Base-by-base conservation (phyloP, 179 eudicot genomes). In the Carnegiea gigantea region DNA sequence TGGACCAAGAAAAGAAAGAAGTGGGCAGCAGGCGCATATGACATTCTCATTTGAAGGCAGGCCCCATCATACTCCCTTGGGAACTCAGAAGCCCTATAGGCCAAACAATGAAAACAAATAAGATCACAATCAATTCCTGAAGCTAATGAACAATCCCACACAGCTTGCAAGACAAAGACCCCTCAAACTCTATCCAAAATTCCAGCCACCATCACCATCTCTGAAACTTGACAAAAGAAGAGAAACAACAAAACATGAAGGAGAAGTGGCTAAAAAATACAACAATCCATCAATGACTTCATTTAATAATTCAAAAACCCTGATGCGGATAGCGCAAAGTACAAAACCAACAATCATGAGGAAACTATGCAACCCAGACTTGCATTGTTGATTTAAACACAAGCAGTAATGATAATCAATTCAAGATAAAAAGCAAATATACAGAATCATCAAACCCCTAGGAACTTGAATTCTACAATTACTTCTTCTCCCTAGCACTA, bases 11-110 rank as follows among this genome's bases (percentile, higher is more conserved):
- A 96, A 78, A 96, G 98, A 84, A 96, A 89, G 84, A 96, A 84
- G 78, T 96, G 97, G 15, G 99, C 99, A 46, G 93, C 98, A 24
- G 99, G 98, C 78, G 98, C 95, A 76, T 96, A 96, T 1, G 99
- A 96, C 90, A 96, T 92, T 89, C 99, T 91, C 99, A 96, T 92
- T 83, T 96, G 99, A 76, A 96, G 89, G 76, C 95, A 96, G 6
- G 97, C 97, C 20, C 99, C 99, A 77, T 94, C 99, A 84, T 91
- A 95, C 83, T 95, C 98, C 80, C 95, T 86, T 23, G 96, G 88
- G 80, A 92, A 88, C 73, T 95, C 99, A 62, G 99, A 91, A 46
- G 99, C 99, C 83, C 99, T 95, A 86, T 57, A 86, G 70, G 38
- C 70, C 75, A 46, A 36, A 17, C 26, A 3, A 43, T 78, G n/a